Conservation (phyloP, 108 stramenopile species). For the Discostella stelligeroides region DNA sequence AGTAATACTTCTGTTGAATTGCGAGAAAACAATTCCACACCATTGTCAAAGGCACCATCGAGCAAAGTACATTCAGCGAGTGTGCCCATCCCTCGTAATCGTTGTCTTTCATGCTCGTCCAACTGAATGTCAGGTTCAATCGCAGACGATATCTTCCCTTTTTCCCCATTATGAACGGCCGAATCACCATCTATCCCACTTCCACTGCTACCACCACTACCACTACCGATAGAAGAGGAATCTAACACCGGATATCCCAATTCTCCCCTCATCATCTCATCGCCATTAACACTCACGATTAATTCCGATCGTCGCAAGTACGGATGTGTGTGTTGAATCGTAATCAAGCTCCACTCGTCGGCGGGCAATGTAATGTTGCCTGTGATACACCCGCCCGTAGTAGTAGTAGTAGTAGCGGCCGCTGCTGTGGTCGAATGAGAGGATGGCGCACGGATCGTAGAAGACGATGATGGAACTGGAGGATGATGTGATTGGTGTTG, state of each 20-base stretch:
- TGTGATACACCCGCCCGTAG: slow-evolving; percentile 15
- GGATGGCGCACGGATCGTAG: slow-evolving; percentile 9
- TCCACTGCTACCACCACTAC: too few relatives aligned
- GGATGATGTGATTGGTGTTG: slow-evolving; percentile 32
- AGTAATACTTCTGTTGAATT: slow-evolving; percentile 13
- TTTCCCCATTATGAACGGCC: background rate
- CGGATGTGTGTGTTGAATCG: slow-evolving; percentile 79
- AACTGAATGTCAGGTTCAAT: slow-evolving; percentile 29
- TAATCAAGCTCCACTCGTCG: slow-evolving; percentile 75
- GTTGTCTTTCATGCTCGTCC: slow-evolving; percentile 33
- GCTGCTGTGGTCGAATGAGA: slow-evolving; percentile 1
- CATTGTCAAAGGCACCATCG: slow-evolving; percentile 49
- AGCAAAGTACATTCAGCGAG: slow-evolving; percentile 49
- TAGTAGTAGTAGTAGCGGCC: background rate
- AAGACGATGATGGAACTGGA: slow-evolving; percentile 12
- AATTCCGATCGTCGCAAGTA: slow-evolving; percentile 83
- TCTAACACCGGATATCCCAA: slow-evolving; percentile 70
- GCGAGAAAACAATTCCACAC: slow-evolving; percentile 17
- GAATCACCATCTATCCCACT: too few relatives aligned
- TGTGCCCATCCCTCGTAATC: slow-evolving; percentile 30
- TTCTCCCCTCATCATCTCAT: slow-evolving; percentile 63
- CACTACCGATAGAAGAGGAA: slow-evolving; percentile 18
- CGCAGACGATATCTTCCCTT: background rate
- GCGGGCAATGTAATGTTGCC: slow-evolving; percentile 61
- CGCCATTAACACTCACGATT: slow-evolving; percentile 78